These are phyloP conservation scores for Zygnema circumcarinatum DNA, from an alignment of 139 green algal genomes.

Conservation along the genomic window DNA sequence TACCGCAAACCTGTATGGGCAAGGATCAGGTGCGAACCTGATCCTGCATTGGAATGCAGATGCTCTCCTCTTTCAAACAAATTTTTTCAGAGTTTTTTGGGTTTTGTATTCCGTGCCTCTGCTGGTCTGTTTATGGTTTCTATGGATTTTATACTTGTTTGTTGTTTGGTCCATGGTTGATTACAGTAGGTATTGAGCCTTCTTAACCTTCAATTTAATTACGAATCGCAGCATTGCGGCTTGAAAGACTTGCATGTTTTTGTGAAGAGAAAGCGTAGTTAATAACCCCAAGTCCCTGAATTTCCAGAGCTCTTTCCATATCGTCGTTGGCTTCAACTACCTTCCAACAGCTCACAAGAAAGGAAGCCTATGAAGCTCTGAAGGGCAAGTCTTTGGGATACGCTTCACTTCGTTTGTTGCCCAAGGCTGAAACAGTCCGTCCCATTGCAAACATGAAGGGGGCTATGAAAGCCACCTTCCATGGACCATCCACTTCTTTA, in stretches of 20 bases:
- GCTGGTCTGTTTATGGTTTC: too few species aligned
- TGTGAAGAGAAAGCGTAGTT: conserved; percentile 3
- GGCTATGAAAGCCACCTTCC: too few species aligned
- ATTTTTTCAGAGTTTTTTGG: neutral
- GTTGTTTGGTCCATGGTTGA: too few species aligned
- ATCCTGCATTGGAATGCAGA: neutral
- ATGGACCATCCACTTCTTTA: too few species aligned
- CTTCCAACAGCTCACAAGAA: conserved; percentile 13
- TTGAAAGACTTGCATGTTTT: too few species aligned
- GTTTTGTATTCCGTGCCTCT: neutral
- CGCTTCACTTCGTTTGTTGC: conserved; percentile 77
- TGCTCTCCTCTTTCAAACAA: neutral
- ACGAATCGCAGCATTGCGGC: too few species aligned
- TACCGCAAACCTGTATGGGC: conserved; percentile 87
- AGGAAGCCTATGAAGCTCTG: neutral
- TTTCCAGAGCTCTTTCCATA: too few species aligned
- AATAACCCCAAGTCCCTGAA: neutral
- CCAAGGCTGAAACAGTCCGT: conserved; percentile 76
- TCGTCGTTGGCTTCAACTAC: neutral
- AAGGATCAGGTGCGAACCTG: conserved; percentile 3
- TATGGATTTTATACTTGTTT: too few species aligned
- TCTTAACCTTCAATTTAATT: too few species aligned
- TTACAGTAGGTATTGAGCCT: too few species aligned
- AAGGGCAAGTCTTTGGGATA: conserved; percentile 72
- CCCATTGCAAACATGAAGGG: conserved; percentile 80